phyloP scores from a whole-genome alignment of 345 rosid genomes.

The Corymbia maculata region DNA sequence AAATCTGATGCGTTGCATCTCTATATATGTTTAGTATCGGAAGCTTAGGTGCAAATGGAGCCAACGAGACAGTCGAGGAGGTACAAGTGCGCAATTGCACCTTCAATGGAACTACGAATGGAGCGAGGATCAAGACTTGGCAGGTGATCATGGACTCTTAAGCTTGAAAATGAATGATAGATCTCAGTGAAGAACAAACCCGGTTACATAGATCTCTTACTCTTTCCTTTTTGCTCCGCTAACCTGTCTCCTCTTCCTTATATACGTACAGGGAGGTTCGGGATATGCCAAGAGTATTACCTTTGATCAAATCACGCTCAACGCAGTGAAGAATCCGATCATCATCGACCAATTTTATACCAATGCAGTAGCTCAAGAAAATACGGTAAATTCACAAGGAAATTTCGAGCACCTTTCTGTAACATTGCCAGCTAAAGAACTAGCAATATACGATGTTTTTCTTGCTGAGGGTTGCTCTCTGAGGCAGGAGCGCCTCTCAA shows the following conservation, averaged over 20 bases:
- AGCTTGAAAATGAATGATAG: neutral
- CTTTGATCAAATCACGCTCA: slow-evolving; percentile 12
- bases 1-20: neutral
- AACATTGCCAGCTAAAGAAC: neutral
- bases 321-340: slow-evolving; percentile 6
- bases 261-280: slow-evolving; percentile 8
- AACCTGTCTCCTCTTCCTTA: neutral
- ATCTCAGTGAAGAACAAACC: neutral
- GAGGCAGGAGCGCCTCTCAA: neutral
- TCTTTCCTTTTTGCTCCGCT: neutral
- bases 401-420: neutral
- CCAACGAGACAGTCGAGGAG: slow-evolving; percentile 14
- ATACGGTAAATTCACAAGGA: neutral
- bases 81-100: slow-evolving; percentile 25
- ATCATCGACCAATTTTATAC: slow-evolving; percentile 21
- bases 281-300: slow-evolving; percentile 11
- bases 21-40: slow-evolving; percentile 29
- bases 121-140: slow-evolving; percentile 56
- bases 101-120: slow-evolving; percentile 22
- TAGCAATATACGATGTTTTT: neutral
- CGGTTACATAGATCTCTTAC: neutral
- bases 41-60: slow-evolving; percentile 35
- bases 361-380: neutral
- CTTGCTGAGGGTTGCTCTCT: neutral
- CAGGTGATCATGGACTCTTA: slow-evolving; percentile 13